Percentiles rank a stretch among this genome's conserved stretches.
These are phyloP conservation scores for Madurella fahalii DNA, from an alignment of 2,329 filamentous ascomycete species.

Conservation along the genomic window DNA sequence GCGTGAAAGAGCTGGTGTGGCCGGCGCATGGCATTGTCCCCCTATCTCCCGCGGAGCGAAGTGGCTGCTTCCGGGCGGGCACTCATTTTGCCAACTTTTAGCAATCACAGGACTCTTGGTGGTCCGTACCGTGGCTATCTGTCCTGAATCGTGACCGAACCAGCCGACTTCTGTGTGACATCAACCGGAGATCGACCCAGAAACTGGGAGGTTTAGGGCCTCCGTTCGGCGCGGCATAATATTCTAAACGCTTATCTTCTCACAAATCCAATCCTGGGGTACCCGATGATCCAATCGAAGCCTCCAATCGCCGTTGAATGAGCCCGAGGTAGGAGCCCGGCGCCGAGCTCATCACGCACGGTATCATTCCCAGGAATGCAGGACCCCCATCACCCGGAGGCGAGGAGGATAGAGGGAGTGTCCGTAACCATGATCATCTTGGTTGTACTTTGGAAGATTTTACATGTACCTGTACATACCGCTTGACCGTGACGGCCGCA, in stretches of 20 bases:
- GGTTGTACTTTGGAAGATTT: background rate
- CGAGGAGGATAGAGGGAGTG: background rate
- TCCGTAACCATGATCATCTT: background rate
- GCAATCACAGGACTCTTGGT: too few relatives aligned
- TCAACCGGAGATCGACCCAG: too few relatives aligned
- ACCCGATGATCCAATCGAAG: background rate
- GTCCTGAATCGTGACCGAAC: too few relatives aligned
- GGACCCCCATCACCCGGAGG: background rate
- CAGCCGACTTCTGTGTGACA: too few relatives aligned
- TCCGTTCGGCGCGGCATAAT: background rate
- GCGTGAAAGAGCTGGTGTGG: too few relatives aligned
- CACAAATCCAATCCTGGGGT: too few relatives aligned
- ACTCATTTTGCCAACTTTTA: too few relatives aligned
- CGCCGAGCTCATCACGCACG: background rate
- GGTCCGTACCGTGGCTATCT: too few relatives aligned
- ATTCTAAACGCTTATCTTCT: background rate
- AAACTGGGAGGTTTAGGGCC: too few relatives aligned
- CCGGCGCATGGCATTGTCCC: too few relatives aligned
- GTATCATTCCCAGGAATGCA: background rate
- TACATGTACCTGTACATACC: background rate
- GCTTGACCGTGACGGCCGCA: background rate
- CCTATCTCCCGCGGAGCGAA: too few relatives aligned
- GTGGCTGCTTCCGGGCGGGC: too few relatives aligned
- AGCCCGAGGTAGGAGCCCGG: background rate
- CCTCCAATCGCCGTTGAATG: background rate